phyloP scores from a whole-genome alignment of 106 monocot genomes.

The Dendrobium nobile region DNA sequence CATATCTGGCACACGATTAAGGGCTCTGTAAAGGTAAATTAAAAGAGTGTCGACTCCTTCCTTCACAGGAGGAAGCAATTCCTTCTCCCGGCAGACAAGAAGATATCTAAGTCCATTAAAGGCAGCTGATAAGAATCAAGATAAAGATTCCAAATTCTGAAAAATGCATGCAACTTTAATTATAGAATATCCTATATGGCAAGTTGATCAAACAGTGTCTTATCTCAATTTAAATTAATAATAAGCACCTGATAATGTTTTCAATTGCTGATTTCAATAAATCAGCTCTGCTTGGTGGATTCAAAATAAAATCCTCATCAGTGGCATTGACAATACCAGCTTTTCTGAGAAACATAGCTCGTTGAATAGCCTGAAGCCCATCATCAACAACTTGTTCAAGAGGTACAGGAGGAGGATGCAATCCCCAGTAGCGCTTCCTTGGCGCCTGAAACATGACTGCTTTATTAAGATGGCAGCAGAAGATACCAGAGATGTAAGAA shows the following conservation, averaged over 20 bases:
- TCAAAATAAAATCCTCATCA: conserved; percentile 79
- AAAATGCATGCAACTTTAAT: background rate
- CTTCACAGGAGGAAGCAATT: conserved; percentile 44
- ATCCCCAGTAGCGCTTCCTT: conserved; percentile 92
- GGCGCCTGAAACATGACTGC: conserved; percentile 48
- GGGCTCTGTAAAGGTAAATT: conserved; percentile 95
- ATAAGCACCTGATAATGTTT: conserved; percentile 63
- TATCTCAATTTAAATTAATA: conserved; percentile 3
- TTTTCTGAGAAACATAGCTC: conserved; percentile 70
- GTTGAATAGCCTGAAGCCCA: conserved; percentile 66
- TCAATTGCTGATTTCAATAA: conserved; percentile 70
- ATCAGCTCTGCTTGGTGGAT: conserved; percentile 76
- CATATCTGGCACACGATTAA: conserved; percentile 85
- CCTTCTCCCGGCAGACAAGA: conserved; percentile 46
- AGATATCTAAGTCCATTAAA: conserved; percentile 56
- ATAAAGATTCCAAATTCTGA: background rate
- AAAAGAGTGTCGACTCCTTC: conserved; percentile 97
- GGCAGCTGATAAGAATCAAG: background rate
- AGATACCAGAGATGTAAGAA: background rate
- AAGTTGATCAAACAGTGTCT: background rate
- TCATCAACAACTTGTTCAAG: conserved; percentile 92
- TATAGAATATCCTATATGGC: background rate
- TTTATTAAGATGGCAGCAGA: background rate
- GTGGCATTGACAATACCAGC: conserved; percentile 76
- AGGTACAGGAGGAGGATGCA: conserved; percentile 92